These are phyloP conservation scores for Anisodus tanguticus DNA, from an alignment of 257 asterid species.

Conservation along the genomic window DNA sequence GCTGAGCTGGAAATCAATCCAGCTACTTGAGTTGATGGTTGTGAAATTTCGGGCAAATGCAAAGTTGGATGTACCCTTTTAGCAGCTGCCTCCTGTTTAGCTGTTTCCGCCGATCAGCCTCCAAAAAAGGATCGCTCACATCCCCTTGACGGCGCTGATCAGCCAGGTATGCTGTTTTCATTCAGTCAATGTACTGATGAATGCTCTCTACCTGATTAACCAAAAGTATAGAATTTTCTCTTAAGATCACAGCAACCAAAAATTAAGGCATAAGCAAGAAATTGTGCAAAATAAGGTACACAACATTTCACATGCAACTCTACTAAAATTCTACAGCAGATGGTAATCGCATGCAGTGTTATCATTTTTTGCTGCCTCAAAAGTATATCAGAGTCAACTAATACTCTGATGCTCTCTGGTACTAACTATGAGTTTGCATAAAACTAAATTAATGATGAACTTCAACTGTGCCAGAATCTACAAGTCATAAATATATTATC, in stretches of 20 bases:
- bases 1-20: constrained; percentile 59
- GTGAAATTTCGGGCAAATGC: constrained; percentile 75
- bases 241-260: neutral
- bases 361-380: constrained; percentile 9
- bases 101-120: constrained; percentile 92
- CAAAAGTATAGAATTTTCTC: neutral
- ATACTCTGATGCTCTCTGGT: neutral
- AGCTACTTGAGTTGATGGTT: constrained; percentile 57
- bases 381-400: constrained; percentile 16
- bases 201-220: constrained; percentile 76
- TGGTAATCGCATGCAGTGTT: neutral
- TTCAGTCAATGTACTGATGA: constrained; percentile 93
- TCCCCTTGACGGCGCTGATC: constrained; percentile 87
- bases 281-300: neutral
- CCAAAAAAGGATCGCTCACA: constrained; percentile 83
- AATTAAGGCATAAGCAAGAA: neutral
- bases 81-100: constrained; percentile 96
- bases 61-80: constrained; percentile 91
- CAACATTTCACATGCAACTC: constrained; percentile 13
- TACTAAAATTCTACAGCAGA: neutral
- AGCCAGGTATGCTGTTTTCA: constrained; percentile 91
- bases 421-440: neutral
- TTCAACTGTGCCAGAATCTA: too few species aligned
- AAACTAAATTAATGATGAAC: neutral
- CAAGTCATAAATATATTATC: neutral